phyloP scores from a whole-genome alignment of 495 filamentous ascomycete genomes.

The Apiosordaria backusii region DNA sequence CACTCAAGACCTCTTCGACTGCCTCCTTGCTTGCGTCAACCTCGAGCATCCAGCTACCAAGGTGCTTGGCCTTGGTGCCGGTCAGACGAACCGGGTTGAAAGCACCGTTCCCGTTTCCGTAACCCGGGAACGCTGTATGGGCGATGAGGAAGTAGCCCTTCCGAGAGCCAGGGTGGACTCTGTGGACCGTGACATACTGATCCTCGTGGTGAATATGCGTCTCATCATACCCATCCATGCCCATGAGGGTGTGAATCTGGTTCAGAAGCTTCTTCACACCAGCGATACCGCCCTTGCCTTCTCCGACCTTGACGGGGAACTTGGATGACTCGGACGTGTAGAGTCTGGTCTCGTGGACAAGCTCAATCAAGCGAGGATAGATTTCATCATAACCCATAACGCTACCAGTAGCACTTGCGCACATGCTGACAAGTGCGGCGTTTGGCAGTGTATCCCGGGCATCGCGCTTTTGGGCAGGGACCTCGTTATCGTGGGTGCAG shows the following conservation, averaged over 20 bases:
- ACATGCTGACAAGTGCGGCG: slow-evolving; percentile 92
- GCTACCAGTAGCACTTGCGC: slow-evolving; percentile 85
- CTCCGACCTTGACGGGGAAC: slow-evolving; percentile 54
- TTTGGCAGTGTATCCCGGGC: slow-evolving; percentile 94
- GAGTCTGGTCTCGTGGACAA: slow-evolving; percentile 79
- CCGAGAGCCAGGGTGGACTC: slow-evolving; percentile 83
- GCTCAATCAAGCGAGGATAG: slow-evolving; percentile 85
- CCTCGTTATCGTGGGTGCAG: slow-evolving; percentile 98
- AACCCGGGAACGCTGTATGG: slow-evolving; percentile 89
- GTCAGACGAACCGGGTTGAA: slow-evolving; percentile 72
- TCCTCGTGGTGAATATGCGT: slow-evolving; percentile 95
- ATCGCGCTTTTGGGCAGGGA: slow-evolving; percentile 92
- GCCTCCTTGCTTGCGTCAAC: slow-evolving; percentile 68
- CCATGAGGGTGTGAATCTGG: slow-evolving; percentile 89
- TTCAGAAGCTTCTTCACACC: slow-evolving; percentile 88
- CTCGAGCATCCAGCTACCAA: slow-evolving; percentile 86
- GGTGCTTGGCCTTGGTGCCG: slow-evolving; percentile 68
- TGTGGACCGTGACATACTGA: slow-evolving; percentile 93
- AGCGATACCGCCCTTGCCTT: slow-evolving; percentile 76
- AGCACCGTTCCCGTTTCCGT: slow-evolving; percentile 71
- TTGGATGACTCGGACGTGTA: slow-evolving; percentile 73
- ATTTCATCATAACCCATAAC: slow-evolving; percentile 99
- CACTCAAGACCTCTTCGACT: slow-evolving; percentile 58
- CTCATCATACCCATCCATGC: slow-evolving; percentile 87
- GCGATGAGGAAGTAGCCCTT: slow-evolving; percentile 94